Evolutionary conservation across 2,329 filamentous ascomycete species (phyloP), one percentile per base, ranked within the genome.

Genomic region (Fusarium denticulatum): DNA sequence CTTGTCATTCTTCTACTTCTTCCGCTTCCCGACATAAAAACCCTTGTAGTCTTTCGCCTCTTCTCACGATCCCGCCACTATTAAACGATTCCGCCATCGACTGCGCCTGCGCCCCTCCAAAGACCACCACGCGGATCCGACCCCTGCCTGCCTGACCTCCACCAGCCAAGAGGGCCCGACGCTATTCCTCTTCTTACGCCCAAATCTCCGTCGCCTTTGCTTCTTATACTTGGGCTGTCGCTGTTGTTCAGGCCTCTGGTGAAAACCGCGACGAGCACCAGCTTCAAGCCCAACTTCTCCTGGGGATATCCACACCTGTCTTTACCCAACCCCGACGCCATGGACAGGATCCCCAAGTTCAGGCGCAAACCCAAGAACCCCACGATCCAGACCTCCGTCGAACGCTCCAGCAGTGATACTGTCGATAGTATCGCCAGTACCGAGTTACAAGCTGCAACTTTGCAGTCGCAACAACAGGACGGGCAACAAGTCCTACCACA

Each of bases 341-440:
- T 85, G 83, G 83, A 85, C 73, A 83, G 81, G 74, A 80, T 85
- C 63, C 80, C 83, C 56, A 81, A 83, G 73, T 81, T 85, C 58
- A 82, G 83, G 60, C 83, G 84, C 67, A 85, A 84, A 77, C 83
- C 82, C 46, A 85, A 84, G 79, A 82, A 81, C 22, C 83, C 83
- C 24, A 82, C 83, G 69, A 82, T 85, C 72, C 82, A 84, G 64
- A 84, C 83, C 12, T 79, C 82, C 49, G 75, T 84, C 75, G 81
- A 82, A 58, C 78, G 81, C 65, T 78, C 77, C 62, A 79, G 72
- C 62, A 76, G 71, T 55, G 74, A 79, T 55, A 75, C 79, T 26
- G 62, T 71, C 69, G 80, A 79, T 62, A 77, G 76, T 71, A 69
- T 74, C 65, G 70, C 76, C 39, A 77, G 78, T 62, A 74, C 76